Conservation (phyloP, 208 protist species). For the Leishmania braziliensis region DNA sequence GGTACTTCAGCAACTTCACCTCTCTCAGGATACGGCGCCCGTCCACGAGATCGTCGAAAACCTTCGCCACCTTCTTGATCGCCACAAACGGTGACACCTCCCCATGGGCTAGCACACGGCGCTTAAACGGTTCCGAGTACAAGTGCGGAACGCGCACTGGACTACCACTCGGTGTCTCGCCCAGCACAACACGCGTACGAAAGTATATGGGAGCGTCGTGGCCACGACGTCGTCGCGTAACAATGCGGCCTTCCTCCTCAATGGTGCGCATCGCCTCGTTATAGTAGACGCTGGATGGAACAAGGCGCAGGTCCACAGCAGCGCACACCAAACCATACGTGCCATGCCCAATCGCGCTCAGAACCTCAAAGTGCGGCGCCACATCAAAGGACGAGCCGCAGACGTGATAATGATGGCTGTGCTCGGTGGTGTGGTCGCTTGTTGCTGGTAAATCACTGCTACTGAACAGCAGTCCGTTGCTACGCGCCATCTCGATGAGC, state of each 20-base stretch:
- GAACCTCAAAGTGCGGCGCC: constrained; percentile 64
- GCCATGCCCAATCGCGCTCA: constrained; percentile 61
- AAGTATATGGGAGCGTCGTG: constrained; percentile 24
- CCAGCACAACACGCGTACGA: constrained; percentile 14
- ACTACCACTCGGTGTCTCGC: background rate
- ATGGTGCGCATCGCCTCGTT: constrained; percentile 30
- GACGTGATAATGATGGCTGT: constrained; percentile 58
- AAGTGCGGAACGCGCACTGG: constrained; percentile 35
- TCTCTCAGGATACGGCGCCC: constrained; percentile 95
- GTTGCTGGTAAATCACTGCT: constrained; percentile 18
- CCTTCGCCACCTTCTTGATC: constrained; percentile 96
- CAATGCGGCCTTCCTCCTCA: constrained; percentile 36
- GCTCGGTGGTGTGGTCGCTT: constrained; percentile 22
- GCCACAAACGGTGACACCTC: constrained; percentile 77
- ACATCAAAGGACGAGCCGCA: constrained; percentile 60
- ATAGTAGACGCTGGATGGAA: constrained; percentile 42
- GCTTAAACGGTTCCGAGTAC: constrained; percentile 36
- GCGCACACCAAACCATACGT: constrained; percentile 82
- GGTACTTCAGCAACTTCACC: constrained; percentile 87
- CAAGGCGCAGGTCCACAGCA: constrained; percentile 56
- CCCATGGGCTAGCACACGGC: constrained; percentile 23
- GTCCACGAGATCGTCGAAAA: constrained; percentile 94
- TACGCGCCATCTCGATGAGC: constrained; percentile 29
- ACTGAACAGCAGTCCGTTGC: constrained; percentile 33
- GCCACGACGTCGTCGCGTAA: constrained; percentile 21